Conservation (phyloP, 768 basidiomycete genomes). For the Russula dissimulans region DNA sequence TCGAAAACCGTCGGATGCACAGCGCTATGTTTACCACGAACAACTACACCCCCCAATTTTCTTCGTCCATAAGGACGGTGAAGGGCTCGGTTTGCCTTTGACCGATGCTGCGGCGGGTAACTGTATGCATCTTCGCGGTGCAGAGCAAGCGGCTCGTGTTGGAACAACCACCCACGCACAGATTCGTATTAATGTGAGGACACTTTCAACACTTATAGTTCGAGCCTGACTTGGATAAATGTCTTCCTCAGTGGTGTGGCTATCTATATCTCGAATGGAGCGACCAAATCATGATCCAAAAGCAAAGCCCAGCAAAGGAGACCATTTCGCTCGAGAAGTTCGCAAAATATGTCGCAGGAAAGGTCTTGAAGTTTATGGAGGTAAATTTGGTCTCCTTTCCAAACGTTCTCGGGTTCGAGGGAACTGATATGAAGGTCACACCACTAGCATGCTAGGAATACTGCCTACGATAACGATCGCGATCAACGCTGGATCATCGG, state of each 20-base stretch:
- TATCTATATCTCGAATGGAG: background rate
- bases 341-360: constrained; percentile 6
- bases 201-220: background rate
- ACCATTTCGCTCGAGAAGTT: background rate
- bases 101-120: background rate
- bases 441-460: background rate
- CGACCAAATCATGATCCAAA: constrained; percentile 5
- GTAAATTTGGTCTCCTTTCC: background rate
- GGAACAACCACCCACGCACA: background rate
- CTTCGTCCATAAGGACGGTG: background rate
- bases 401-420: background rate
- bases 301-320: background rate
- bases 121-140: background rate
- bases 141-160: background rate
- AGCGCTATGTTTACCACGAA: background rate
- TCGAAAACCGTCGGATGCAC: background rate
- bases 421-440: background rate
- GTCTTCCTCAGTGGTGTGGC: constrained; percentile 3
- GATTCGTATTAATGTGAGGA: constrained; percentile 10
- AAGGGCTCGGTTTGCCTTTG: background rate
- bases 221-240: background rate
- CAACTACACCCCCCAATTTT: constrained; percentile 7
- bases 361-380: background rate
- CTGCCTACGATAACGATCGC: background rate
- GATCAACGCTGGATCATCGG: background rate